Evolutionary conservation across 192 early-diverging fungal genomes (phyloP), one percentile per base, ranked within the genome.

Genomic region (Chytriomyces hyalinus): DNA sequence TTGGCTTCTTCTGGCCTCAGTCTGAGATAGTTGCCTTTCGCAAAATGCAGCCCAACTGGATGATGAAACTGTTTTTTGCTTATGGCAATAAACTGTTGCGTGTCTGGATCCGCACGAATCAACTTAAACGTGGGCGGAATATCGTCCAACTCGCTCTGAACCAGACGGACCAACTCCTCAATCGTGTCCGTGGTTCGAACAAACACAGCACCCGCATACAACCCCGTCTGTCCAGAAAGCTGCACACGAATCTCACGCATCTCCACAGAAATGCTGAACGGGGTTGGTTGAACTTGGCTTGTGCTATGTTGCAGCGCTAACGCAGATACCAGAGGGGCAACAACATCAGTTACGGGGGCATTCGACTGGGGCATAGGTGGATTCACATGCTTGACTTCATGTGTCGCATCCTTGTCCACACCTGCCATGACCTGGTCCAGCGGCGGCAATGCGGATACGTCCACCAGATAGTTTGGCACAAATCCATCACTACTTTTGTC

Each of bases 401-500:
- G 13, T 15, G 53, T 57, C n/a, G 53, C 11, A n/a, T n/a, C 17
- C 10, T 11, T 11, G 10, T 28, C 63, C 9, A 64, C 24, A 11
- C 44, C 61, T 53, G 71, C 36, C 24, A 61, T 61, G 8, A 63
- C 28, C 59, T 60, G 20, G 45, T 63, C 61, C n/a, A 73, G 36
- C 6, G 61, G 60, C 60, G 71, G 71, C 0, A 73, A 15, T 17
- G 71, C 9, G 8, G 59, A 9, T 15, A 61, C 10, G 45, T 73
- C 71, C 15, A 73, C 44, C 49, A 73, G 59, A 49, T 73, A 73
- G 71, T 73, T 73, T 9, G 71, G 71, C 53, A 73, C 71, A n/a
- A 61, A 73, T 5, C 7, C 22, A 6, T 6, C 10, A 26, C 24
- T 26, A 26, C 24, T 26, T 26, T 26, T 26, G 49, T 8, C 49